Conservation (phyloP, 2,329 filamentous ascomycete genomes). For the Talaromyces rugulosus region DNA sequence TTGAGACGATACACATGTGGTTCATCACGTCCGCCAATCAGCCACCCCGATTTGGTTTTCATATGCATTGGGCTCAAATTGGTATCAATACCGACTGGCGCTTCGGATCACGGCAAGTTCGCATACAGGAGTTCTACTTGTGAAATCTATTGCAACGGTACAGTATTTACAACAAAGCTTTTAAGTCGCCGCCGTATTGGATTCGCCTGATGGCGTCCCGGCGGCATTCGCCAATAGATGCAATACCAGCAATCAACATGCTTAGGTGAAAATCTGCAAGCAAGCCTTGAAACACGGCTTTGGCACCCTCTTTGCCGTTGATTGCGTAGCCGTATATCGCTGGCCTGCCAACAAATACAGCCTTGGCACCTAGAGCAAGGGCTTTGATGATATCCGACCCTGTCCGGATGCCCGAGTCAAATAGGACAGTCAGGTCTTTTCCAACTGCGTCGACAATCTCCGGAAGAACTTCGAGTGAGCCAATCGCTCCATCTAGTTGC, state of each 20-base stretch:
- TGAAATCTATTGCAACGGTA: not conserved
- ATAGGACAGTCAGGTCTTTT: constrained; percentile 10
- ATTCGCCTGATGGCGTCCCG: constrained; percentile 30
- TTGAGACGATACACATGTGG: not conserved
- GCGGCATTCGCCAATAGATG: constrained; percentile 31
- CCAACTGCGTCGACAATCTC: constrained; percentile 45
- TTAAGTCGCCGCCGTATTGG: constrained; percentile 32
- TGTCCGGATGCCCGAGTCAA: constrained; percentile 12
- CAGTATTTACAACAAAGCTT: constrained; percentile 27
- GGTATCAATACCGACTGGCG: not conserved
- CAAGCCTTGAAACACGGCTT: constrained; percentile 30
- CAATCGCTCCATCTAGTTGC: constrained; percentile 43
- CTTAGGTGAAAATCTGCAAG: constrained; percentile 53
- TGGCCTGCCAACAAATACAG: constrained; percentile 11
- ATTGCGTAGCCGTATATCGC: constrained; percentile 11
- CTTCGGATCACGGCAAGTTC: not conserved
- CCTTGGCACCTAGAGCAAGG: constrained; percentile 12
- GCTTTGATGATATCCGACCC: constrained; percentile 14
- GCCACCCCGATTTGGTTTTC: not conserved
- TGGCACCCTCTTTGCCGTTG: constrained; percentile 11
- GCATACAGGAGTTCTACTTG: not conserved
- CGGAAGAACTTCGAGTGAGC: constrained; percentile 47
- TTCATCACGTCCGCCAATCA: not conserved
- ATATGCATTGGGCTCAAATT: not conserved
- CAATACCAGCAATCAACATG: constrained; percentile 53